Evolutionary conservation across 768 basidiomycete species (phyloP).

Genomic region (Hygrophorus russula): DNA sequence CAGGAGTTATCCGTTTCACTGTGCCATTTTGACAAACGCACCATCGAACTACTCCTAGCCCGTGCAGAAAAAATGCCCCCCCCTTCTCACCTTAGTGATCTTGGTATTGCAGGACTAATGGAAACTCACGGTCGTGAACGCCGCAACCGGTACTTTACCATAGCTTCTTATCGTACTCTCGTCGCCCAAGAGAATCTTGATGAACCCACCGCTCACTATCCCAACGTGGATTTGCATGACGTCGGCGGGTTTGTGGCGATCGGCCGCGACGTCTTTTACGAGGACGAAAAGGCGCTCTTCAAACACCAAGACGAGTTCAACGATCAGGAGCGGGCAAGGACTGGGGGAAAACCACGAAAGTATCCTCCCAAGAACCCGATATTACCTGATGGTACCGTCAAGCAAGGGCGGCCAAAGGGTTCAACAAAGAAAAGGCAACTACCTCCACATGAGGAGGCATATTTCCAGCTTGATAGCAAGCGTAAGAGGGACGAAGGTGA

Average conservation of each 20-base stretch:
- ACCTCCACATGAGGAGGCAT: constrained; percentile 10
- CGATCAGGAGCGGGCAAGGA: constrained; percentile 16
- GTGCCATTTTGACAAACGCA: constrained; percentile 68
- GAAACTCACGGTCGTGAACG: constrained; percentile 83
- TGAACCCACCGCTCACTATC: constrained; percentile 29
- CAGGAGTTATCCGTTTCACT: constrained; percentile 58
- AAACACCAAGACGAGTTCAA: constrained; percentile 42
- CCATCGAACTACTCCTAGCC: constrained; percentile 68
- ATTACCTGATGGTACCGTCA: constrained; percentile 38
- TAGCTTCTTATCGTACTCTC: constrained; percentile 53
- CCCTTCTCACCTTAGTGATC: constrained; percentile 63
- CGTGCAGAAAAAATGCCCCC: constrained; percentile 53
- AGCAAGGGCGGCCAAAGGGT: constrained; percentile 50
- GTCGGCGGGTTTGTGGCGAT: constrained; percentile 44
- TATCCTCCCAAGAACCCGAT: constrained; percentile 32
- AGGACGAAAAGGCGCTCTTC: constrained; percentile 26
- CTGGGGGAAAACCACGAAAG: constrained; percentile 22
- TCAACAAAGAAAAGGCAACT: constrained; percentile 10
- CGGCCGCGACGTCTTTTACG: constrained; percentile 44
- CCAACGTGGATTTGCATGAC: constrained; percentile 33
- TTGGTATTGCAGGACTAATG: constrained; percentile 59
- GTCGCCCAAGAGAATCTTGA: constrained; percentile 58
- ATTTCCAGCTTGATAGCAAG: constrained; percentile 18
- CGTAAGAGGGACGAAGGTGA: constrained; percentile 8
- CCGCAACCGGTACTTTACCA: constrained; percentile 74